Evolutionary conservation across 768 basidiomycete species (phyloP), one percentile per base, ranked within the genome.

Genomic region (Lepiota subincarnata): DNA sequence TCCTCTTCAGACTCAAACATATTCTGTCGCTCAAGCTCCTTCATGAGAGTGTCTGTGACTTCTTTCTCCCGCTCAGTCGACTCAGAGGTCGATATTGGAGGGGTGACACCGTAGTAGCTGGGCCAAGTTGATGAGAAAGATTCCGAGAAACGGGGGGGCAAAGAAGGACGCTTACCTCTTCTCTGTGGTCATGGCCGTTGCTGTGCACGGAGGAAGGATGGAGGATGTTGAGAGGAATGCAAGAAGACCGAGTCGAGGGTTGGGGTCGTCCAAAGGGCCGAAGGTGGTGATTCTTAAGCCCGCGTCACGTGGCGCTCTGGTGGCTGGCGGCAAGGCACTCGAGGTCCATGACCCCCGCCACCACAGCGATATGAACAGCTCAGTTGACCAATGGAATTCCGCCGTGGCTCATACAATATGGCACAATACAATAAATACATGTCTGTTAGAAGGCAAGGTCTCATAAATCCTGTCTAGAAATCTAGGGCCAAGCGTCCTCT

Each of bases 1-100:
- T 98, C 94, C 50, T 91, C 87, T 57, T 92, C 89, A 42, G 78
- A 84, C 72, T 98, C 96, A 68, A 97, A 96, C 2, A 87, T 87
- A 53, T 89, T 87, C 64, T 96, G 87, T 42, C 81, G 74, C 63
- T 84, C 79, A 28, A 99, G 79, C 68, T 99, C 96, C 53, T 92
- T 86, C 88, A 98, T 91, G 48, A 99, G 74, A 5, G 89, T 87
- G 14, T 75, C 64, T 0, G 90, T 92, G 18, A 93, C 88, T 68
- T 89, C 87, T 67, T 85, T 87, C 71, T 93, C 91, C 61, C 85
- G 78, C 55, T 83, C 78, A 46, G 70, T 89, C 16, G 91, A 93
- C 60, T 88, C 86, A 28, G 68, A 71, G 19, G 79, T 82, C 42
- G 90, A 86, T 62, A 96, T 94, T 49, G 92, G 93, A 36, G 86